These are phyloP conservation scores for Colletotrichum endophyticum DNA, from an alignment of 2,329 filamentous ascomycete species.

Conservation along the genomic window DNA sequence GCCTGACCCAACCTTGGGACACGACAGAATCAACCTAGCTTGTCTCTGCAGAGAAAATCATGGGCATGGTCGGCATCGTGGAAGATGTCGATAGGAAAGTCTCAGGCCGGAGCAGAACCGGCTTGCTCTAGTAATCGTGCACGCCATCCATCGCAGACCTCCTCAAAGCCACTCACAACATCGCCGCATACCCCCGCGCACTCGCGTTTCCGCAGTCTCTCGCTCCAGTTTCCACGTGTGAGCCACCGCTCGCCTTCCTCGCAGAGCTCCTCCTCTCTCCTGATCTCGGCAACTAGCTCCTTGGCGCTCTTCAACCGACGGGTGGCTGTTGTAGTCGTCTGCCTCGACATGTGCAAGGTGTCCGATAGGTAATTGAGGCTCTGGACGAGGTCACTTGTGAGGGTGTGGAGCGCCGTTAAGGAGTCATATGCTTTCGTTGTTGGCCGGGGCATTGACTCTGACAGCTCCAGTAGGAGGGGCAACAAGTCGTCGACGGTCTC, in stretches of 20 bases:
- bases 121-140: constrained; percentile 72
- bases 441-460: constrained; percentile 70
- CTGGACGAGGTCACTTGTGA: constrained; percentile 76
- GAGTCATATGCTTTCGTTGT: constrained; percentile 68
- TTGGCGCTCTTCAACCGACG: constrained; percentile 80
- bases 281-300: constrained; percentile 85
- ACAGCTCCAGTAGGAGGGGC: constrained; percentile 68
- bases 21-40: not conserved
- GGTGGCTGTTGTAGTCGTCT: constrained; percentile 82
- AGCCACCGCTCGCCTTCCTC: constrained; percentile 87
- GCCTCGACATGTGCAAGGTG: constrained; percentile 90
- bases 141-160: constrained; percentile 85
- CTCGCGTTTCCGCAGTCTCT: constrained; percentile 75
- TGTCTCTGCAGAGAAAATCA: not conserved
- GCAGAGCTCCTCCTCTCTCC: constrained; percentile 78
- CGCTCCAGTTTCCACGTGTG: constrained; percentile 81
- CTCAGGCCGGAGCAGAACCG: constrained; percentile 50
- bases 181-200: constrained; percentile 85
- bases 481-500: constrained; percentile 73
- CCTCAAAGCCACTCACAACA: constrained; percentile 91
- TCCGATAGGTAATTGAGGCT: constrained; percentile 88
- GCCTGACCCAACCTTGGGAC: not conserved
- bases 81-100: not conserved
- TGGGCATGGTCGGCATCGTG: not conserved
- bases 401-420: constrained; percentile 69